phyloP scores from a whole-genome alignment of 2,329 filamentous ascomycete genomes.

The Penicillium italicum region DNA sequence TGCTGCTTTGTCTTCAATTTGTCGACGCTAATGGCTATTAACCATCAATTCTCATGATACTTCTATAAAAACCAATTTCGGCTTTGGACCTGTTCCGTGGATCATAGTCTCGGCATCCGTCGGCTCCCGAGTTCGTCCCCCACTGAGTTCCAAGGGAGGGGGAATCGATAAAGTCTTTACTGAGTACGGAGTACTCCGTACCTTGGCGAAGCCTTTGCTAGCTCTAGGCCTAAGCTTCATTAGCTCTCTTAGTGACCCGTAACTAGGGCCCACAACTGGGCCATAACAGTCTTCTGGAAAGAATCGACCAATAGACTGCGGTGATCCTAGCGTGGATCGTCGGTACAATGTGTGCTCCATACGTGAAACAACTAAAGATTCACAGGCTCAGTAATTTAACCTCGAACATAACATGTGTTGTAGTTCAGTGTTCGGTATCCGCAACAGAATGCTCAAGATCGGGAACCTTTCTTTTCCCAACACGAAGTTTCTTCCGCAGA shows the following conservation, averaged over 20 bases:
- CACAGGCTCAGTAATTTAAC: not conserved
- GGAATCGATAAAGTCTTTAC: no score
- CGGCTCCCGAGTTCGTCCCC: not conserved
- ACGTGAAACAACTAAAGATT: not conserved
- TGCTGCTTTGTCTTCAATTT: not conserved
- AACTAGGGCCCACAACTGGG: no score
- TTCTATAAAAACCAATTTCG: not conserved
- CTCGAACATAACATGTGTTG: no score
- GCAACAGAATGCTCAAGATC: conserved; percentile 22
- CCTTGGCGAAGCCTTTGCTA: not conserved
- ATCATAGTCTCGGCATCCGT: not conserved
- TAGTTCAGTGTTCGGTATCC: not conserved
- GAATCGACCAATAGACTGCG: no score
- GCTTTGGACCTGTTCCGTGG: not conserved
- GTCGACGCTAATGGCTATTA: not conserved
- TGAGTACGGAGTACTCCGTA: no score
- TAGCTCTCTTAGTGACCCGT: not conserved
- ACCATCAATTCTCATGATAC: not conserved
- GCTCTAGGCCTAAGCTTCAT: not conserved
- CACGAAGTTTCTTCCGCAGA: conserved; percentile 14
- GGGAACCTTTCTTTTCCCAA: conserved; percentile 11
- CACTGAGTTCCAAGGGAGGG: not conserved
- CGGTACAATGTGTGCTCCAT: not conserved
- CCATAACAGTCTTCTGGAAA: no score
- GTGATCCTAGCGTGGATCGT: not conserved